phyloP scores from a whole-genome alignment of 164 flowering plant genomes.

The Chimonanthus praecox region DNA sequence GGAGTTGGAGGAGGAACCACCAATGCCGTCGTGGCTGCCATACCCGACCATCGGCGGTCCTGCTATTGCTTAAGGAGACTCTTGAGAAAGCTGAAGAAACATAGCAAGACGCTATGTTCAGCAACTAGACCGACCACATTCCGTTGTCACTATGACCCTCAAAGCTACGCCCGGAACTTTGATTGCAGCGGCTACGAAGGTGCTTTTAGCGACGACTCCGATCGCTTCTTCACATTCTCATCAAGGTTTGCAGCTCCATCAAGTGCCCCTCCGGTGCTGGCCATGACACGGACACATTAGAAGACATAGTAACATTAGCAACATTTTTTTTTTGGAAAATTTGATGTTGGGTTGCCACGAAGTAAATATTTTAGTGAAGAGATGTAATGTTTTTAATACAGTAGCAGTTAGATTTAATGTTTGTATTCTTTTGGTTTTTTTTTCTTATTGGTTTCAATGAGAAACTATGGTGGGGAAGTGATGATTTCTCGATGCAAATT shows the following conservation, averaged over 20 bases:
- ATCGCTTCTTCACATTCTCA: conserved; percentile 41
- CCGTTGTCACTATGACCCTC: conserved; percentile 53
- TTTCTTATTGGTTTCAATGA: not conserved
- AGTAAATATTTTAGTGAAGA: not conserved
- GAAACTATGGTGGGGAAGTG: not conserved
- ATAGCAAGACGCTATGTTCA: conserved; percentile 20
- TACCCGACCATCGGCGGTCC: not conserved
- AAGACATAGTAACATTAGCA: not conserved
- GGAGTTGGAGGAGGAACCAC: not conserved
- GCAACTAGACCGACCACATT: conserved; percentile 21
- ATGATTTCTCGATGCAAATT: too few species aligned
- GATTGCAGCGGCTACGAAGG: conserved; percentile 27
- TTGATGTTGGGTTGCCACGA: not conserved
- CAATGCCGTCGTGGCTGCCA: not conserved
- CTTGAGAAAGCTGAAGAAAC: conserved; percentile 42
- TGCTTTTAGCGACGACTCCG: conserved; percentile 29
- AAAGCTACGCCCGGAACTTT: conserved; percentile 61
- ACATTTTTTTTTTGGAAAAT: not conserved
- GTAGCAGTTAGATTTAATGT: not conserved
- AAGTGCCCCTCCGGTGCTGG: conserved; percentile 15
- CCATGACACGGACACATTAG: not conserved
- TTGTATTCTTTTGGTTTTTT: not conserved
- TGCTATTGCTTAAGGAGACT: conserved; percentile 23
- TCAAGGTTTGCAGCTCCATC: conserved; percentile 34
- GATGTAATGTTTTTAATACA: not conserved